Evolutionary conservation across 345 rosid species (phyloP), one percentile per base, ranked within the genome.

Genomic region (Linum tenue): DNA sequence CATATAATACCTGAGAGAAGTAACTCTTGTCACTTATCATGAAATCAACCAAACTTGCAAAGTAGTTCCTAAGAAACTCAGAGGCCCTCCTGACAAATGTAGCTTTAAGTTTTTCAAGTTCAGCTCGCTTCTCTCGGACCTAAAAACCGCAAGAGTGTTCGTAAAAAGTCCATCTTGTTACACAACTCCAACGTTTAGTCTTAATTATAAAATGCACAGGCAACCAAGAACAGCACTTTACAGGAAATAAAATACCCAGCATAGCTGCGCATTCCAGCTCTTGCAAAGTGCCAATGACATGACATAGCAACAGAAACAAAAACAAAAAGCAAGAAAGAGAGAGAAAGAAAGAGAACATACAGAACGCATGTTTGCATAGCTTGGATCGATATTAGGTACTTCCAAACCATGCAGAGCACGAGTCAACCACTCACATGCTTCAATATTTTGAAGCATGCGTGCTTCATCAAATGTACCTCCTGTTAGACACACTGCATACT

Each of bases 371-470:
- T 87, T 87, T 39, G 91, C 92, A 76, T 85, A 91, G 68, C 62
- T 55, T 15, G 96, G 78, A 75, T 90, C 99, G 80, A 94, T 42
- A 73, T 82, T 84, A 64, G 99, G 97, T 67, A 76, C 87, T 78
- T 88, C 83, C 67, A 90, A 91, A 60, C 87, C 95, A 73, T 64
- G 80, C 60, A 88, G 77, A 72, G 87, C 91, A 81, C 80, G 81
- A 69, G 95, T 85, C 70, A 94, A 78, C 99, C 99, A 94, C 80
- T 94, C 99, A 67, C 99, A 94, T 67, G 96, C 97, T 76, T 91
- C 99, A 60, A 91, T 82, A 71, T 91, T 94, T 74, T 89, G 86
- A 72, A 83, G 88, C 96, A 94, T 90, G 70, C 70, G 84, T 60
- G 86, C 88, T 75, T 94, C 99, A 65, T 91, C 99, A 83, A 94